These are phyloP conservation scores for Hymenoscyphus albidus DNA, from an alignment of 2,329 filamentous ascomycete species.

Conservation along the genomic window DNA sequence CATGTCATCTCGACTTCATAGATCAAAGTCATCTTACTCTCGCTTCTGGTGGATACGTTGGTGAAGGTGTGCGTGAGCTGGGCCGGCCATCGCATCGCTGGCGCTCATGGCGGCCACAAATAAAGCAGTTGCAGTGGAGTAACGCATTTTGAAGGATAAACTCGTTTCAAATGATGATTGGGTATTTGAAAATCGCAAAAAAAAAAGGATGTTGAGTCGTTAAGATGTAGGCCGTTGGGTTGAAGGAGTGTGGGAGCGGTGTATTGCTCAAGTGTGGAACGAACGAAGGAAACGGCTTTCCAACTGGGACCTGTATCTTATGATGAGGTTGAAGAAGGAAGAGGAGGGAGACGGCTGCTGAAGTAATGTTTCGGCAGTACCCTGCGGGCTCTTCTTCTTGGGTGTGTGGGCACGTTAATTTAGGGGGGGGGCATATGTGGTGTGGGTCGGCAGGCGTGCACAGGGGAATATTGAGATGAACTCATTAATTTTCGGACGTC, in stretches of 20 bases:
- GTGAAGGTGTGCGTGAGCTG: constrained; percentile 31
- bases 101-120: constrained; percentile 31
- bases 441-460: constrained; percentile 15
- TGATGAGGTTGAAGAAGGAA: constrained; percentile 17
- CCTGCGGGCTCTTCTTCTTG: neutral
- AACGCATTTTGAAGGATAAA: constrained; percentile 30
- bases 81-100: constrained; percentile 32
- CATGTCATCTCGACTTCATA: neutral
- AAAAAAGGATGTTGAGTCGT: constrained; percentile 16
- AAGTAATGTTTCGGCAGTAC: constrained; percentile 11
- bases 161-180: constrained; percentile 8
- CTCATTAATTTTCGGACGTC: constrained; percentile 16
- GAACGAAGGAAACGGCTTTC: constrained; percentile 28
- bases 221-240: constrained; percentile 22
- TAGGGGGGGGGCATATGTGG: constrained; percentile 18
- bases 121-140: constrained; percentile 28
- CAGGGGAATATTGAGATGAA: constrained; percentile 32
- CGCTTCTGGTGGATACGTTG: constrained; percentile 32
- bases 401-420: constrained; percentile 18
- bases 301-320: constrained; percentile 24
- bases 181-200: constrained; percentile 2
- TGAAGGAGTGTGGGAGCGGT: constrained; percentile 33
- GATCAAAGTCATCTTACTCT: constrained; percentile 25
- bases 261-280: constrained; percentile 28
- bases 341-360: constrained; percentile 10